A percentile compares a stretch with the other conserved stretches of the same genome.
These are phyloP conservation scores for Triticum aestivum DNA, from an alignment of 176 grass and related monocot species.

Conservation along the genomic window IWGSC_CS_RefSeq_v2.1 NC_057800.1:107441673-107442172, in stretches of 20 bases:
- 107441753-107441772: constrained; percentile 60
- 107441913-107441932: constrained; percentile 57
- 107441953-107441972: constrained; percentile 78
- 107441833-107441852: constrained; percentile 64
- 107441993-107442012: constrained; percentile 45
- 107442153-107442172: constrained; percentile 58
- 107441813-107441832: constrained; percentile 62
- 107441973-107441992: constrained; percentile 55
- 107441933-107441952: constrained; percentile 60
- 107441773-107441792: constrained; percentile 63
- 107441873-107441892: constrained; percentile 40
- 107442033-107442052: constrained; percentile 68
- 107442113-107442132: constrained; percentile 73
- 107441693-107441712: constrained; percentile 53
- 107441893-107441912: constrained; percentile 65
- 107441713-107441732: constrained; percentile 58
- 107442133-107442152: constrained; percentile 45
- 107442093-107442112: constrained; percentile 55
- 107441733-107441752: constrained; percentile 70
- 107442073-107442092: constrained; percentile 59
- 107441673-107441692: constrained; percentile 56
- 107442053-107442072: constrained; percentile 69
- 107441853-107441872: constrained; percentile 53
- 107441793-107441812: constrained; percentile 55
- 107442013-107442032: constrained; percentile 59